Evolutionary conservation across 2,329 filamentous ascomycete species (phyloP).

Genomic region (Metarhizium guizhouense): DNA sequence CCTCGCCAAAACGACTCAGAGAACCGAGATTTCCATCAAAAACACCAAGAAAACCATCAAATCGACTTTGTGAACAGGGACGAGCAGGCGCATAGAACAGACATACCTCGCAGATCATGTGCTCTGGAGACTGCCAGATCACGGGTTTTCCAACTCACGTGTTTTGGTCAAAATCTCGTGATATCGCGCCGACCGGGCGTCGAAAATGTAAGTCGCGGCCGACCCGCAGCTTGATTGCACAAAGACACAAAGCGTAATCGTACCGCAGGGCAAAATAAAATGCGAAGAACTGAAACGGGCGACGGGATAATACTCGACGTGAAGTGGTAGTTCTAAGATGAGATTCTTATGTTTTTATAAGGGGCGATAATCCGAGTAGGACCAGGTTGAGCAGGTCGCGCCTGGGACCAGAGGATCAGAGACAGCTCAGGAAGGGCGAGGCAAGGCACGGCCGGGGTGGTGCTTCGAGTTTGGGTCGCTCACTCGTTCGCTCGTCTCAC

Average conservation of each 20-base stretch:
- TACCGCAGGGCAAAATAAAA: constrained; percentile 6
- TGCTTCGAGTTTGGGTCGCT: neutral
- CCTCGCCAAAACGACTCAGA: neutral
- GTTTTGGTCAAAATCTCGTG: constrained; percentile 37
- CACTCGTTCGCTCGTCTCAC: neutral
- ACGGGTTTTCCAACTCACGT: constrained; percentile 36
- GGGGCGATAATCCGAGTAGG: constrained; percentile 7
- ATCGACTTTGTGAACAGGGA: constrained; percentile 9
- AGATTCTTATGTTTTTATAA: constrained; percentile 19
- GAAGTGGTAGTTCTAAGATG: constrained; percentile 1
- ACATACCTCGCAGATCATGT: constrained; percentile 39
- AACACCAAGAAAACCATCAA: constrained; percentile 7
- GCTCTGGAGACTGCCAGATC: constrained; percentile 29
- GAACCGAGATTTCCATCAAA: constrained; percentile 1
- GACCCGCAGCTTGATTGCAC: constrained; percentile 9
- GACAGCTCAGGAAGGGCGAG: neutral
- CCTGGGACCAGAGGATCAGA: neutral
- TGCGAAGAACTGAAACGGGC: constrained; percentile 6
- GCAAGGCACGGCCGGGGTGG: neutral
- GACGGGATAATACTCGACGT: neutral
- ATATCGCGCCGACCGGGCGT: constrained; percentile 29
- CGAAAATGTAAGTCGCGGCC: constrained; percentile 20
- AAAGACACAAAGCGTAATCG: constrained; percentile 1
- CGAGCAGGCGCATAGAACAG: constrained; percentile 15
- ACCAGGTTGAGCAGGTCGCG: constrained; percentile 5